Percentiles rank a stretch among this genome's conserved stretches.
phyloP scores from a whole-genome alignment of 164 flowering plant species.

The Stephania cephalantha region DNA sequence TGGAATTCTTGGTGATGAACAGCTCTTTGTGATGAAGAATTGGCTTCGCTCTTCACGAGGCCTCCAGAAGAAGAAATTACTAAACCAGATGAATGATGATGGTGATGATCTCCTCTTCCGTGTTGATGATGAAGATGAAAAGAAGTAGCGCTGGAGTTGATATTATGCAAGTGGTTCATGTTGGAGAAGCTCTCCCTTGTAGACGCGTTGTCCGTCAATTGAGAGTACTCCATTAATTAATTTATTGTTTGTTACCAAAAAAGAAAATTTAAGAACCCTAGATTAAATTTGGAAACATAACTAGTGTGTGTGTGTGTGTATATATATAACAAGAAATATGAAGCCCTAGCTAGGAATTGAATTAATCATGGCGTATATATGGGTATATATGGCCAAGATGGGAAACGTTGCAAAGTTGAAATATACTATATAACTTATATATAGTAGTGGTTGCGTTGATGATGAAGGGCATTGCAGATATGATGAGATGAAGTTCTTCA shows the following conservation, averaged over 20 bases:
- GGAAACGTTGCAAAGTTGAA: neutral
- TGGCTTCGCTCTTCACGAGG: slow-evolving; percentile 49
- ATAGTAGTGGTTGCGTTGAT: no score
- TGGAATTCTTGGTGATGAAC: slow-evolving; percentile 30
- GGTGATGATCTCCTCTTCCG: slow-evolving; percentile 23
- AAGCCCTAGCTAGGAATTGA: neutral
- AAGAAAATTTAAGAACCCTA: slow-evolving; percentile 5
- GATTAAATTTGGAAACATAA: neutral
- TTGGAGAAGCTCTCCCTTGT: slow-evolving; percentile 49
- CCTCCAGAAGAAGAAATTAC: slow-evolving; percentile 25
- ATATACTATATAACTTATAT: no score
- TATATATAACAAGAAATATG: neutral
- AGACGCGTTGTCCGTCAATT: slow-evolving; percentile 26
- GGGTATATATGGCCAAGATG: slow-evolving; percentile 2
- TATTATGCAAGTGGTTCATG: slow-evolving; percentile 5
- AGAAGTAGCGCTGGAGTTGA: neutral
- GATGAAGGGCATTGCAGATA: no score
- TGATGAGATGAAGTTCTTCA: no score
- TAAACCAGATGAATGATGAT: slow-evolving; percentile 9
- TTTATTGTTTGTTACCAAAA: slow-evolving; percentile 18
- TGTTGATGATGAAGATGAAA: slow-evolving; percentile 33
- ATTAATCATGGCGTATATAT: neutral
- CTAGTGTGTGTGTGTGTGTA: no score
- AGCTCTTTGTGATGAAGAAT: slow-evolving; percentile 10
- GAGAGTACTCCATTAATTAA: slow-evolving; percentile 36